These are phyloP conservation scores for Corymbia calophylla DNA, from an alignment of 441 rosid species.

Conservation along the genomic window DNA sequence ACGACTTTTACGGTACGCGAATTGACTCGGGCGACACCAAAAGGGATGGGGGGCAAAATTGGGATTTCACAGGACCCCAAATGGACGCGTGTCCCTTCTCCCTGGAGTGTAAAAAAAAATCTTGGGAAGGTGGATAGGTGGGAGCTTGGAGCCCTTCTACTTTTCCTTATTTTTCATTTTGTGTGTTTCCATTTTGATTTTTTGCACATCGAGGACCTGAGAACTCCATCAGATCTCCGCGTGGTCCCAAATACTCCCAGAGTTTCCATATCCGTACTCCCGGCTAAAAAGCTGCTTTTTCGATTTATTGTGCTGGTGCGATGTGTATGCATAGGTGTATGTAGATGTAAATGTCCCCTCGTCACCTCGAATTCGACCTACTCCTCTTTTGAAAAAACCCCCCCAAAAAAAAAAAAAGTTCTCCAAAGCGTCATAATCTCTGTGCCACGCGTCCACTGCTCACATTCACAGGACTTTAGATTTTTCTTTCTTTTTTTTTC, in stretches of 20 bases:
- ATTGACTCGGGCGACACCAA: rapidly evolving
- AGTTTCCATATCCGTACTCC: not conserved
- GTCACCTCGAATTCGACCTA: not conserved
- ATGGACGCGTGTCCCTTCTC: not conserved
- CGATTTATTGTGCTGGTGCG: conserved; percentile 4
- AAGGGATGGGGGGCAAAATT: not conserved
- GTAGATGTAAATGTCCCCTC: not conserved
- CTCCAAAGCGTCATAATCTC: not conserved
- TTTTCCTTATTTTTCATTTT: not conserved
- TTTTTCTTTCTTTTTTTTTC: too few species aligned
- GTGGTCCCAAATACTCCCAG: not conserved
- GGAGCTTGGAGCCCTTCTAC: not conserved
- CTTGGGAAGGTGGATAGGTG: not conserved
- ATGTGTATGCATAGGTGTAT: not conserved
- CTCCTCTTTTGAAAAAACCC: not conserved
- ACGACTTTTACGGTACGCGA: not conserved
- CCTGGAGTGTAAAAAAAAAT: not conserved
- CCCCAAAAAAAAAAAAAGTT: not conserved
- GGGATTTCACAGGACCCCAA: not conserved
- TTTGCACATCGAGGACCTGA: not conserved
- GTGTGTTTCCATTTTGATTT: not conserved
- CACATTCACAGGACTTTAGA: not conserved
- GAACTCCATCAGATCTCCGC: not conserved
- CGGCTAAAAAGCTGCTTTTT: conserved; percentile 20
- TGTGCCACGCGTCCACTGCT: conserved; percentile 17